Percentiles rank a stretch among this genome's conserved stretches.
Conservation (phyloP, 2,329 filamentous ascomycete species). For the Orbilia brochopaga region DNA sequence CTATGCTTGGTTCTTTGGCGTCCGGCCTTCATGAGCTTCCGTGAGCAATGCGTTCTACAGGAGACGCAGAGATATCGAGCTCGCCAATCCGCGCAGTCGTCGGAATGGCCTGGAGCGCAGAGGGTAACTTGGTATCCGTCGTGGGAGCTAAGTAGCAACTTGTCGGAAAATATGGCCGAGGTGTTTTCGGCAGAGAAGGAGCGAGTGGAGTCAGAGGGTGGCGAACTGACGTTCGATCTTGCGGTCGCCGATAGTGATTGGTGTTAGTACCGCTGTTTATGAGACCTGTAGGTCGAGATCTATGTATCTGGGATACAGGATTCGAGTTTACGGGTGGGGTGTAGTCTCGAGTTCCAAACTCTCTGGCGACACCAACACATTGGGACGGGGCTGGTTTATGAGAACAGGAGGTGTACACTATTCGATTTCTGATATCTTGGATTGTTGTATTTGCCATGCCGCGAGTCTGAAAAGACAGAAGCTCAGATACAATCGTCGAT, state of each 20-base stretch:
- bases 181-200: constrained; percentile 33
- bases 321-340: not conserved
- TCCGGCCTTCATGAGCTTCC: constrained; percentile 35
- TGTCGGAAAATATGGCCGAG: constrained; percentile 28
- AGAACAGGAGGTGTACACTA: too few species aligned
- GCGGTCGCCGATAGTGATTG: constrained; percentile 41
- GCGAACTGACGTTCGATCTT: constrained; percentile 36
- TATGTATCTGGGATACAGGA: not conserved
- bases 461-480: too few species aligned
- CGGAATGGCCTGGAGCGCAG: constrained; percentile 39
- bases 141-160: constrained; percentile 37
- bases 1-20: constrained; percentile 37
- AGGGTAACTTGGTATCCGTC: constrained; percentile 48
- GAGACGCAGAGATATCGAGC: constrained; percentile 41
- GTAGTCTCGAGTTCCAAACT: too few species aligned
- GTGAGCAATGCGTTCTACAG: constrained; percentile 38
- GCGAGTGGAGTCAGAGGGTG: constrained; percentile 18
- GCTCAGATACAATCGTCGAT: too few species aligned
- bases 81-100: constrained; percentile 28
- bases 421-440: too few species aligned
- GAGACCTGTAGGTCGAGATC: constrained; percentile 5
- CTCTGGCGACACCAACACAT: too few species aligned
- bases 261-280: constrained; percentile 22
- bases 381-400: too few species aligned
- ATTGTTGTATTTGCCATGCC: too few species aligned